Evolutionary conservation across 768 basidiomycete species (phyloP), one percentile per base, ranked within the genome.

Genomic region (Fistulinella prunicolor): DNA sequence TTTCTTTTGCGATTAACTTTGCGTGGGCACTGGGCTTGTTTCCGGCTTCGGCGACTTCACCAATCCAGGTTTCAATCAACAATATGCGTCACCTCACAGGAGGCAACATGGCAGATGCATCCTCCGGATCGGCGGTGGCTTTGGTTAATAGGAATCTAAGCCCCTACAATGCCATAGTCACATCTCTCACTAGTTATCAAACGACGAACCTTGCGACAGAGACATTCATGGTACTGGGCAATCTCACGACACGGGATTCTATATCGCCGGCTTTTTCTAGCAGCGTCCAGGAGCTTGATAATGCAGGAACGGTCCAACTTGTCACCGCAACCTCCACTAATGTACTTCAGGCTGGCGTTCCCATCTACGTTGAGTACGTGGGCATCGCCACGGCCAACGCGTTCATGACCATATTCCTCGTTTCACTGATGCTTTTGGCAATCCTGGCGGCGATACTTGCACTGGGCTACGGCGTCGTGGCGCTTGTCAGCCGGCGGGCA

Each of bases 391-490:
- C 85, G 0, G 86, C 86, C 46, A 94, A 96, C 68, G 86, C 86
- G 7, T 96, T 91, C 70, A 87, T 89, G 79, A 94, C 91, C 5
- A 70, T 84, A n/a, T 94, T 96, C 66, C 70, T 94, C 37, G 72
- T 79, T 39, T 73, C 74, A 9, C 76, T 97, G 57, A 81, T 90
- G 44, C 61, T 89, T 29, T 67, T 85, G 48, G 85, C 80, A 14
- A 78, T 90, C 52, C 68, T 78, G 14, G 37, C 80, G 13, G 77
- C 64, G 0, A 53, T 79, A 5, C 73, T 89, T 44, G 72, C 63
- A 5, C 38, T 87, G 17, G 76, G 76, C 16, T 86, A 81, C 53
- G 70, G 66, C 3, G 38, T 78, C n/a, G 46, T 71, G 9, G 59
- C 75, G 10, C 53, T 69, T 41, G 40, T 37, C 19, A 26, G 44